Evolutionary conservation across 129 eudicot genomes (phyloP), one percentile per base, ranked within the genome.

Genomic region (Saussurea involucrata): DNA sequence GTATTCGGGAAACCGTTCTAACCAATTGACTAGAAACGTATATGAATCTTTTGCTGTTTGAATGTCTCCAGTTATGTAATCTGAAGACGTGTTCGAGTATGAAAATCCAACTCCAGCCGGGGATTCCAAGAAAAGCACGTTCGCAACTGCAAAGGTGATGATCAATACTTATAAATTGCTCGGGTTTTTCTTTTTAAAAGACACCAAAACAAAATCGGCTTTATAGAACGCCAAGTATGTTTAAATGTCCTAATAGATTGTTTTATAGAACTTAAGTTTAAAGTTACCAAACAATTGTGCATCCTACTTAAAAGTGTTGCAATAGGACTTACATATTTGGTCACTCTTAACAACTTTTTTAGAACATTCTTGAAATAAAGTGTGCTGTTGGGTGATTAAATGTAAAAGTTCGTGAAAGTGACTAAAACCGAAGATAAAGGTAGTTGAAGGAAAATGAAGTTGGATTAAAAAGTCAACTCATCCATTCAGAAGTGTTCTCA

Each of bases 21-120:
- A 57, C 90, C 93, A 89, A 71, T 89, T 89, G 0, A 40, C n/a
- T n/a, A n/a, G n/a, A n/a, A n/a, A n/a, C n/a, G n/a, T n/a, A n/a
- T n/a, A n/a, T n/a, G n/a, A n/a, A n/a, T n/a, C n/a, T n/a, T n/a
- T n/a, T n/a, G n/a, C n/a, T n/a, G n/a, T n/a, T n/a, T n/a, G n/a
- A n/a, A n/a, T n/a, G n/a, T n/a, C n/a, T n/a, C n/a, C n/a, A n/a
- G n/a, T n/a, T n/a, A n/a, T n/a, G n/a, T n/a, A n/a, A n/a, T n/a
- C n/a, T n/a, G n/a, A n/a, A n/a, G n/a, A n/a, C n/a, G n/a, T n/a
- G n/a, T n/a, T n/a, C n/a, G n/a, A n/a, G n/a, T n/a, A n/a, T n/a
- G n/a, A n/a, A n/a, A n/a, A n/a, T n/a, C n/a, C n/a, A n/a, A 90
- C 92, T 44, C 92, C 90, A 40, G 90, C 90, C 3, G 92, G 92